These are phyloP conservation scores for Alectoria sarmentosa DNA, from an alignment of 495 filamentous ascomycete genomes.

Conservation along the genomic window DNA sequence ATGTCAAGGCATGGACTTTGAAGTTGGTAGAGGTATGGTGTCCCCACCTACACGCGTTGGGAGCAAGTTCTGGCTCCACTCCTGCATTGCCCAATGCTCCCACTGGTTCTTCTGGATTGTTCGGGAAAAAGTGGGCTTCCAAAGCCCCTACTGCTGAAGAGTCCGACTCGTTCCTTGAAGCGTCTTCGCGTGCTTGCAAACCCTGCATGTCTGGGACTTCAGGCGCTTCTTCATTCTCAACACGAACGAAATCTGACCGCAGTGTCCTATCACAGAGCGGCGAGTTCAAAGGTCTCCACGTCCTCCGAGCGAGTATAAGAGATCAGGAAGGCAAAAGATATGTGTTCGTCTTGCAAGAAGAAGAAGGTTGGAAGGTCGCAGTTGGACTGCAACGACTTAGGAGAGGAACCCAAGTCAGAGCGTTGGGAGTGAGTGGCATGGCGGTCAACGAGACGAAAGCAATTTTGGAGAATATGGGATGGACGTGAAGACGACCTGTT, in stretches of 20 bases:
- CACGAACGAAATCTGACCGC: slow-evolving; percentile 27
- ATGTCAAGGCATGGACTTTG: slow-evolving; percentile 95
- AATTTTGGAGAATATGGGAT: slow-evolving; percentile 57
- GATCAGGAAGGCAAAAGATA: slow-evolving; percentile 80
- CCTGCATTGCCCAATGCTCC: slow-evolving; percentile 29
- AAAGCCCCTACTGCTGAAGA: slow-evolving; percentile 53
- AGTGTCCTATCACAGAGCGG: slow-evolving; percentile 41
- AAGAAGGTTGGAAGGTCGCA: slow-evolving; percentile 90
- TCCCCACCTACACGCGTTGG: slow-evolving; percentile 40
- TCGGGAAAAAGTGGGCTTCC: slow-evolving; percentile 35
- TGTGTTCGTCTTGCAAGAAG: slow-evolving; percentile 72
- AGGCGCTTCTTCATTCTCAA: slow-evolving; percentile 29
- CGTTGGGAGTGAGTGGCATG: slow-evolving; percentile 58
- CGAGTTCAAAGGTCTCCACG: slow-evolving; percentile 58
- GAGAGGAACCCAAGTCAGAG: slow-evolving; percentile 60
- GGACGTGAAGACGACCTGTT: slow-evolving; percentile 31
- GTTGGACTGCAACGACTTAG: slow-evolving; percentile 69
- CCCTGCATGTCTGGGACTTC: slow-evolving; percentile 46
- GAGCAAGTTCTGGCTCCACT: slow-evolving; percentile 35
- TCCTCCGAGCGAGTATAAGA: slow-evolving; percentile 73
- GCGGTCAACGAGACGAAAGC: slow-evolving; percentile 51
- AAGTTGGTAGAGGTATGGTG: slow-evolving; percentile 89
- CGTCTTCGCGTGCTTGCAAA: slow-evolving; percentile 55
- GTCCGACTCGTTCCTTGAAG: slow-evolving; percentile 51
- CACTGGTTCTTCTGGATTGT: slow-evolving; percentile 28